phyloP scores from a whole-genome alignment of 768 basidiomycete genomes.

The Mycena floridula region DNA sequence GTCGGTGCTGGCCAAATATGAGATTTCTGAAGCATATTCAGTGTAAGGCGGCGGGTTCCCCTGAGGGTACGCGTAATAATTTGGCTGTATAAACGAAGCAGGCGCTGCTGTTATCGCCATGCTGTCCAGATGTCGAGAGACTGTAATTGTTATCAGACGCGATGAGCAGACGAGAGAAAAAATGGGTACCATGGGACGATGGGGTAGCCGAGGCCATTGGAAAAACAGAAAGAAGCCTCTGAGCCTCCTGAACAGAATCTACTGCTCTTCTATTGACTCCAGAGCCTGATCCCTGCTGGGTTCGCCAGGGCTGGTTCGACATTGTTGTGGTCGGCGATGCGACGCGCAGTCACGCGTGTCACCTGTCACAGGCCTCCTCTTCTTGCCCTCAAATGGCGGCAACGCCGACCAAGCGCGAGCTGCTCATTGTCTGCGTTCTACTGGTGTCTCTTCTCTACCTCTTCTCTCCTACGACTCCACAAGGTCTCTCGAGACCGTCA shows the following conservation, averaged over 20 bases:
- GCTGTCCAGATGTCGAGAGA: slow-evolving; percentile 59
- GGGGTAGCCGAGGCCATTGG: slow-evolving; percentile 74
- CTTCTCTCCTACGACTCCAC: too few relatives aligned
- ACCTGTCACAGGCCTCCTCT: too few relatives aligned
- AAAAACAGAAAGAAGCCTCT: slow-evolving; percentile 59
- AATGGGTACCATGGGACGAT: slow-evolving; percentile 58
- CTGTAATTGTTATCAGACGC: slow-evolving; percentile 31
- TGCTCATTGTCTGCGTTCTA: slow-evolving; percentile 32
- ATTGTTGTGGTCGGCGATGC: too few relatives aligned
- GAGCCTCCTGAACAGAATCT: slow-evolving; percentile 56
- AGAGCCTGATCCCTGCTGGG: too few relatives aligned
- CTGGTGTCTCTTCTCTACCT: slow-evolving; percentile 17
- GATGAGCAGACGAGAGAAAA: slow-evolving; percentile 4
- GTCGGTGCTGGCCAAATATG: slow-evolving; percentile 47
- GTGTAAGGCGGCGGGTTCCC: slow-evolving; percentile 52
- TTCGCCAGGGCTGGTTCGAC: too few relatives aligned
- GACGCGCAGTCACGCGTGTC: too few relatives aligned
- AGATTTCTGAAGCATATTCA: slow-evolving; percentile 59
- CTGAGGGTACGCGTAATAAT: slow-evolving; percentile 37
- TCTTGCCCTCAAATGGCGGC: too few relatives aligned
- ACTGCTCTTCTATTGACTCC: too few relatives aligned
- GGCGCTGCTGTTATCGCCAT: slow-evolving; percentile 54
- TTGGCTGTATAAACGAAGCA: slow-evolving; percentile 59
- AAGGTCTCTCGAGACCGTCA: too few relatives aligned
- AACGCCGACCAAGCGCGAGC: slow-evolving; percentile 39